Evolutionary conservation across 495 filamentous ascomycete genomes (phyloP).

Genomic region (Penicillium turbatum): DNA sequence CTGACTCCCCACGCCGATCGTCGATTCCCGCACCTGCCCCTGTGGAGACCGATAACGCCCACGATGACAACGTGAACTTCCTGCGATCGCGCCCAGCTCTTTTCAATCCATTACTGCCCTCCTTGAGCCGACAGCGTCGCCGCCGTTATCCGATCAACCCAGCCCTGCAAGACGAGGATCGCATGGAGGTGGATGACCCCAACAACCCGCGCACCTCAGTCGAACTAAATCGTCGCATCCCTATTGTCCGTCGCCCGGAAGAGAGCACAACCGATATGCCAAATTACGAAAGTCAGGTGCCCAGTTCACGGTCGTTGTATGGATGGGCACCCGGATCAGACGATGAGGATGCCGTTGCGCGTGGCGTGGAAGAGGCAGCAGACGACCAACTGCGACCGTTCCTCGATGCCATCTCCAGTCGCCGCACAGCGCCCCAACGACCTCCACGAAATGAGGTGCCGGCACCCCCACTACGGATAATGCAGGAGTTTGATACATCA

Average conservation of each 20-base stretch:
- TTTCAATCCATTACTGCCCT: constrained; percentile 31
- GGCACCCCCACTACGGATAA: constrained; percentile 12
- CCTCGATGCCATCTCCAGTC: constrained; percentile 26
- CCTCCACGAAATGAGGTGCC: constrained; percentile 25
- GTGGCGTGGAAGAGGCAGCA: constrained; percentile 23
- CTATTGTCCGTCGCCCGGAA: constrained; percentile 36
- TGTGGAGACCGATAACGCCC: constrained; percentile 48
- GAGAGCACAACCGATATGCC: constrained; percentile 27
- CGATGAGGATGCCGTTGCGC: constrained; percentile 43
- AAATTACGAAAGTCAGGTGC: constrained; percentile 47
- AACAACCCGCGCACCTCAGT: constrained; percentile 28
- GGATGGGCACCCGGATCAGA: constrained; percentile 59
- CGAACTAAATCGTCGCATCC: constrained; percentile 44
- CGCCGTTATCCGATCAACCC: constrained; percentile 29
- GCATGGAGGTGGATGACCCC: constrained; percentile 44
- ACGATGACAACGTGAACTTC: constrained; percentile 58
- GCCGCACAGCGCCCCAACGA: constrained; percentile 24
- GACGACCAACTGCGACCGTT: constrained; percentile 34
- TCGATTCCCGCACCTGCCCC: constrained; percentile 43
- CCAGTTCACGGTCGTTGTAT: constrained; percentile 49
- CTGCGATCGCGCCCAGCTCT: constrained; percentile 44
- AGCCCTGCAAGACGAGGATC: constrained; percentile 32
- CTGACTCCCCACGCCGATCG: constrained; percentile 27
- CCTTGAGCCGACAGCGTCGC: constrained; percentile 35
- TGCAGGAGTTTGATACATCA: constrained; percentile 12